A percentile compares a stretch with the other conserved stretches of the same genome.
Evolutionary conservation across 2,329 filamentous ascomycete species (phyloP).

Genomic region (Alternaria conjuncta): DNA sequence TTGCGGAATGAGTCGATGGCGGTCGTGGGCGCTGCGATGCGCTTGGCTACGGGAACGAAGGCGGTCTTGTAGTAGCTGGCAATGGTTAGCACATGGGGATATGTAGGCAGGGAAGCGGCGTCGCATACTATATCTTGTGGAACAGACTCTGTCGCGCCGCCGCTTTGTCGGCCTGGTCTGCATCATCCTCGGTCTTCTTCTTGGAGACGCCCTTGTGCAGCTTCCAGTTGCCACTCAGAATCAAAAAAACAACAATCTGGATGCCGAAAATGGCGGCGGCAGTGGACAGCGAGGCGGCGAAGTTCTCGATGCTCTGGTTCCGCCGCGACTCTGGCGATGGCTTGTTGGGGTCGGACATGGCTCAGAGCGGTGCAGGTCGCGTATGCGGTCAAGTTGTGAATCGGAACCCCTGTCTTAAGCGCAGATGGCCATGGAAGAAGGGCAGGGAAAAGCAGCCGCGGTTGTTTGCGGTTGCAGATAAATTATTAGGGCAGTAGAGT

Average conservation of each 20-base stretch:
- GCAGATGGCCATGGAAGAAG: conserved; percentile 11
- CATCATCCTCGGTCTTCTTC: conserved; percentile 7
- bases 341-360: conserved; percentile 11
- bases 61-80: conserved; percentile 47
- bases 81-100: conserved; percentile 20
- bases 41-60: conserved; percentile 45
- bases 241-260: conserved; percentile 42
- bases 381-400: conserved; percentile 2
- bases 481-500: neutral
- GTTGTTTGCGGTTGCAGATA: neutral
- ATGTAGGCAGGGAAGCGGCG: neutral
- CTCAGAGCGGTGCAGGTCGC: conserved; percentile 5
- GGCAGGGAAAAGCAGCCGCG: neutral
- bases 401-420: conserved; percentile 12
- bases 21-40: conserved; percentile 43
- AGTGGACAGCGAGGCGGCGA: conserved; percentile 45
- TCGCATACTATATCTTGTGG: conserved; percentile 47
- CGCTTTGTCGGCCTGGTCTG: conserved; percentile 15
- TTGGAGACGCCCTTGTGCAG: conserved; percentile 26
- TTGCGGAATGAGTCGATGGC: conserved; percentile 48
- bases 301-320: conserved; percentile 48
- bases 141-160: conserved; percentile 44
- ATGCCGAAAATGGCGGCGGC: conserved; percentile 46
- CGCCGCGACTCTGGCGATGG: conserved; percentile 1
- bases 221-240: conserved; percentile 49